Conservation (phyloP, 2,329 filamentous ascomycete species). For the Fusarium tanahbumbuense region DNA sequence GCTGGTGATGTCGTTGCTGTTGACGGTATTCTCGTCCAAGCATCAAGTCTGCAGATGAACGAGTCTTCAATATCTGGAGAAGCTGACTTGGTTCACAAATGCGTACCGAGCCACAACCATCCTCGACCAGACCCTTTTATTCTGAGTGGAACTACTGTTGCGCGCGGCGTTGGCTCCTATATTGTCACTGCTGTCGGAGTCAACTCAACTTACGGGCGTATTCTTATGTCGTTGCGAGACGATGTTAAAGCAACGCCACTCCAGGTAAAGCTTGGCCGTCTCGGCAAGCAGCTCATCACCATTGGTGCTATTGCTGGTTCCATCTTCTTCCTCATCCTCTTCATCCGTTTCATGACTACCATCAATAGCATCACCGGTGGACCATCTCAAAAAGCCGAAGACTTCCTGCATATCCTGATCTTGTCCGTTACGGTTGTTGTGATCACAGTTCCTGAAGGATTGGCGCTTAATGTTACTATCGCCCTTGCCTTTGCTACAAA, state of each 20-base stretch:
- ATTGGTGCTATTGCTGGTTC: conserved; percentile 56
- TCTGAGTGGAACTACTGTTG: conserved; percentile 80
- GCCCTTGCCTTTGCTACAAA: conserved; percentile 72
- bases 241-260: conserved; percentile 82
- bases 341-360: conserved; percentile 54
- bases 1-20: conserved; percentile 78
- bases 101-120: conserved; percentile 66
- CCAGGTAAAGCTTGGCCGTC: conserved; percentile 79
- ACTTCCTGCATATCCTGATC: conserved; percentile 69
- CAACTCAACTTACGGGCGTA: conserved; percentile 80
- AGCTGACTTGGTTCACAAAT: conserved; percentile 78
- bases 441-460: conserved; percentile 69
- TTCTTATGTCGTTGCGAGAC: conserved; percentile 80
- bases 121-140: conserved; percentile 78
- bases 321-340: conserved; percentile 56
- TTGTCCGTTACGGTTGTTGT: conserved; percentile 69
- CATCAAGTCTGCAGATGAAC: conserved; percentile 68
- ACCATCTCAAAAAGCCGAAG: conserved; percentile 64
- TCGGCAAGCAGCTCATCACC: conserved; percentile 78
- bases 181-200: conserved; percentile 79
- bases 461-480: conserved; percentile 70
- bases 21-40: conserved; percentile 74
- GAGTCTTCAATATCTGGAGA: conserved; percentile 83
- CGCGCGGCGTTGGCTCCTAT: conserved; percentile 80
- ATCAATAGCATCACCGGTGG: conserved; percentile 52